Evolutionary conservation across 2,329 filamentous ascomycete genomes (phyloP).

Genomic region (Aspergillus ustus): DNA sequence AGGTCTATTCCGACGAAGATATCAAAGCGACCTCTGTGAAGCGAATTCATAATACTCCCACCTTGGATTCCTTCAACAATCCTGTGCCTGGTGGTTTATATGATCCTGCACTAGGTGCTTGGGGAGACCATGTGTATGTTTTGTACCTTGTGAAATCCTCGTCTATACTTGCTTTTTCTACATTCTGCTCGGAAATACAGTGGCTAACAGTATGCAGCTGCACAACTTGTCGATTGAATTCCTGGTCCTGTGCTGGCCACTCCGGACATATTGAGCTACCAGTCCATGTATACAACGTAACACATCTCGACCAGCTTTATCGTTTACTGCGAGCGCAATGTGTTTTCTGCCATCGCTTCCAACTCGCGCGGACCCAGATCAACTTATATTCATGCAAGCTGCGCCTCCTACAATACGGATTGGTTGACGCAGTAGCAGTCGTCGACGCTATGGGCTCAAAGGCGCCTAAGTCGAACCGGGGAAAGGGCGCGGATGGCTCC

Average conservation of each 20-base stretch:
- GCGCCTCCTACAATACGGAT: slow-evolving; percentile 80
- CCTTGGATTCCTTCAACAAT: slow-evolving; percentile 91
- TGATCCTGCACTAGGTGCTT: slow-evolving; percentile 87
- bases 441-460: slow-evolving; percentile 57
- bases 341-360: slow-evolving; percentile 86
- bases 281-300: slow-evolving; percentile 92
- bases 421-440: slow-evolving; percentile 70
- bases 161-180: slow-evolving; percentile 14
- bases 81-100: slow-evolving; percentile 90
- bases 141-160: slow-evolving; percentile 10
- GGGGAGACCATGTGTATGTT: slow-evolving; percentile 79
- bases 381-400: slow-evolving; percentile 84
- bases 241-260: slow-evolving; percentile 85
- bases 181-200: slow-evolving; percentile 21
- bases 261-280: slow-evolving; percentile 94
- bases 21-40: slow-evolving; percentile 90
- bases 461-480: slow-evolving; percentile 51
- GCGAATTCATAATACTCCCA: slow-evolving; percentile 87
- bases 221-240: slow-evolving; percentile 86
- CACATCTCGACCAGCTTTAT: slow-evolving; percentile 90
- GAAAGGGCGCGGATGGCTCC: slow-evolving; percentile 61
- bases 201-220: slow-evolving; percentile 62
- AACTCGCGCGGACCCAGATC: slow-evolving; percentile 74
- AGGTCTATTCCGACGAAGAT: slow-evolving; percentile 78
- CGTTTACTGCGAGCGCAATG: slow-evolving; percentile 86